Evolutionary conservation across 352 stramenopile genomes (phyloP), one percentile per base, ranked within the genome.

Genomic region (Phytophthora gonapodyides): DNA sequence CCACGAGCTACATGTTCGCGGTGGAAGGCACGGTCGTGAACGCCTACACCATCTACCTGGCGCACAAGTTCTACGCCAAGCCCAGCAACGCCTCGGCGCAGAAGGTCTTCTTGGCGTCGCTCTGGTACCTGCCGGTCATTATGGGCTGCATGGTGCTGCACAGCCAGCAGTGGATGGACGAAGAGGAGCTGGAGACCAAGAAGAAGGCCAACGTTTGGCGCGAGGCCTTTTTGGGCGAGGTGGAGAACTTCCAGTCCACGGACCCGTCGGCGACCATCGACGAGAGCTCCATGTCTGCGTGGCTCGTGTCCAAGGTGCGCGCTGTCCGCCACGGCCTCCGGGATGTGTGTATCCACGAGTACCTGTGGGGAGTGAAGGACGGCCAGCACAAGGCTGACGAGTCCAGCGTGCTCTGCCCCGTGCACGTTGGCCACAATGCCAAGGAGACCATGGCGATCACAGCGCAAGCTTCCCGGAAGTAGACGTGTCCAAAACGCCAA

Each of bases 1-100:
- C 97, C 21, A 99, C 98, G n/a, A 98, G 88, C 66, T 97, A 94
- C 73, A 99, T 99, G 97, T 99, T 99, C 81, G 93, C 94, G 5
- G 82, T 99, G 19, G 97, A 99, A 79, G 96, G 94, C 48, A 89
- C 97, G 34, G 68, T 93, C 21, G 81, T 99, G 60, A 99, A 99
- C 77, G 91, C 84, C 5, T 98, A 98, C 75, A 82, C 96, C 7
- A 86, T 99, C 42, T 90, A 98, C 71, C 69, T 98, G 46, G 95
- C 97, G n/a, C 82, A 96, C 71, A 85, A 97, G 52, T 99, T 99
- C 75, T 81, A 93, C 67, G 66, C 87, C 34, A 96, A 99, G 42
- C 88, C 93, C 31, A 96, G 73, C 33, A 99, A 99, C 64, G 87
- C 80, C 15, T 98, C 97, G 62, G 97, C 98, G 27, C 85, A 98